Conservation (phyloP, 2,329 filamentous ascomycete genomes). For the Alternaria angustiovoidea region DNA sequence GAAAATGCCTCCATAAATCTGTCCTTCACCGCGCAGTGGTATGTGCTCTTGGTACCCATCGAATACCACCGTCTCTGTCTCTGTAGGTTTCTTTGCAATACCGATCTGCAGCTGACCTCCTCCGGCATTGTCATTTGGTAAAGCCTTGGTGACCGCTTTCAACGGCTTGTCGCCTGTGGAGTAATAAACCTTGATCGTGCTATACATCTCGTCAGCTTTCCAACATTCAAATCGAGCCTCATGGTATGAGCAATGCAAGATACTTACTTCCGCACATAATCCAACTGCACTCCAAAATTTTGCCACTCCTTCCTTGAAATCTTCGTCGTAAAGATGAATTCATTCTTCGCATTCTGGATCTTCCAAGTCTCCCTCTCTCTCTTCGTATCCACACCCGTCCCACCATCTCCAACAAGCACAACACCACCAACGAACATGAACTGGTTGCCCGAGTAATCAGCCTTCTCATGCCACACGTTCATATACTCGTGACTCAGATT, state of each 20-base stretch:
- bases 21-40: conserved; percentile 25
- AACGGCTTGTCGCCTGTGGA: no score
- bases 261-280: conserved; percentile 33
- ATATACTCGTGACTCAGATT: conserved; percentile 43
- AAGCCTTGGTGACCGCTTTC: conserved; percentile 16
- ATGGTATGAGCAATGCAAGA: neutral
- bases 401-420: conserved; percentile 32
- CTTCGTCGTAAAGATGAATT: no score
- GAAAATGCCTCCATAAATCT: conserved; percentile 45
- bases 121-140: conserved; percentile 34
- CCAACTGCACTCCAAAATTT: conserved; percentile 37
- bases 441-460: conserved; percentile 36
- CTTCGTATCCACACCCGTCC: conserved; percentile 24
- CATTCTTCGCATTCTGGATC: no score
- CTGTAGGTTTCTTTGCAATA: conserved; percentile 41
- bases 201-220: no score
- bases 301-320: conserved; percentile 24
- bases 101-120: conserved; percentile 40
- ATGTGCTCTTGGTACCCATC: conserved; percentile 40
- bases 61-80: conserved; percentile 36
- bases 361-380: neutral
- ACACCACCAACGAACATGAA: conserved; percentile 34
- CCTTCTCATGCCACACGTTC: conserved; percentile 37
- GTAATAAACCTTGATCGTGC: no score
- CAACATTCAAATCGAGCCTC: no score